Evolutionary conservation across 192 early-diverging fungal genomes (phyloP).

Genomic region (Backusella sp.): DNA sequence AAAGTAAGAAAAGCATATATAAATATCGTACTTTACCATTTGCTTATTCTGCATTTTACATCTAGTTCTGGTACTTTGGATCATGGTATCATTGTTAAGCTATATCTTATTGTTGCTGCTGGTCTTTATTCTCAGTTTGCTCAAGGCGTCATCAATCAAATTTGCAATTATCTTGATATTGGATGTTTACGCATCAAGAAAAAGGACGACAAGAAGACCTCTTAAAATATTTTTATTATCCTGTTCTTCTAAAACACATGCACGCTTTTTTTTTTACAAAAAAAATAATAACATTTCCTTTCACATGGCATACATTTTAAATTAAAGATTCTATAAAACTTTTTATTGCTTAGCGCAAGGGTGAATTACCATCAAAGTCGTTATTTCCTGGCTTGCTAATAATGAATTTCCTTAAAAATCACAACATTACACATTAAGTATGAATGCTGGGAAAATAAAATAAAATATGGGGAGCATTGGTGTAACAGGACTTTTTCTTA

Average conservation of each 20-base stretch:
- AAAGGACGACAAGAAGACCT: conserved; percentile 27
- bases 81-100: conserved; percentile 11
- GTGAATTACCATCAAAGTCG: too few species aligned
- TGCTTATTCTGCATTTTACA: background rate
- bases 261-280: background rate
- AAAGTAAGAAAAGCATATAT: conserved; percentile 36
- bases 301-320: background rate
- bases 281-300: background rate
- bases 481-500: background rate
- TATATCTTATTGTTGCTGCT: conserved; percentile 1
- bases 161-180: conserved; percentile 76
- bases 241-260: background rate
- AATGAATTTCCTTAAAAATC: too few species aligned
- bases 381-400: too few species aligned
- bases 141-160: conserved; percentile 64
- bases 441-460: background rate
- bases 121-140: conserved; percentile 68
- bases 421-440: too few species aligned
- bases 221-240: background rate
- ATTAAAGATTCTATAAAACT: background rate
- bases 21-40: background rate
- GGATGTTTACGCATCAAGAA: conserved; percentile 80
- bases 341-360: background rate
- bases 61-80: conserved; percentile 23
- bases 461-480: background rate